Evolutionary conservation across 345 rosid species (phyloP).

Genomic region (Eucalyptus curtisii): DNA sequence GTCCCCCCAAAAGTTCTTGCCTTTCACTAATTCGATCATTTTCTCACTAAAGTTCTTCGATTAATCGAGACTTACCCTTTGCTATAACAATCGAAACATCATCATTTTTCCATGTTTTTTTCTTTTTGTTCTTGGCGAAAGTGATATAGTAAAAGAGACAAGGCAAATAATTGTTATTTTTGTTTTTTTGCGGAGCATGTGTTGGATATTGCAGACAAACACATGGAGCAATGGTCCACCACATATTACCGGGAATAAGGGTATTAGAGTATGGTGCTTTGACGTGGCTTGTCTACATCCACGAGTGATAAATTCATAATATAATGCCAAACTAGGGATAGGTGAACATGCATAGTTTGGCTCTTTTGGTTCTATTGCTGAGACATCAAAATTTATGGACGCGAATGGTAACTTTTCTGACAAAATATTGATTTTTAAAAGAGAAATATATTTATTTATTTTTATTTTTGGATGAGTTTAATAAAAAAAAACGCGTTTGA

Average conservation of each 20-base stretch:
- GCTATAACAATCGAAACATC: not conserved
- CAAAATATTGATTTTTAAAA: rapidly evolving
- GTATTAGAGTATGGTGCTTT: not conserved
- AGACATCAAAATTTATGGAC: rapidly evolving
- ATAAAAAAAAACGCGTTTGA: rapidly evolving
- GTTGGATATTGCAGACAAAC: not conserved
- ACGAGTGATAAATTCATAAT: not conserved
- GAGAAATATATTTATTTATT: rapidly evolving
- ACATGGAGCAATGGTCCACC: not conserved
- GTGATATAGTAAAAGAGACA: not conserved
- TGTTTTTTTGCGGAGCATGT: not conserved
- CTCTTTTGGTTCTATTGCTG: not conserved
- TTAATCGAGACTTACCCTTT: not conserved
- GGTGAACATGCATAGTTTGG: not conserved
- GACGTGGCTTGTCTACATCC: not conserved
- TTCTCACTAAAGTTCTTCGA: not conserved
- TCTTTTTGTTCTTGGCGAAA: not conserved
- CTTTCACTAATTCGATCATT: not conserved
- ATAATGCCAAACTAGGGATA: not conserved
- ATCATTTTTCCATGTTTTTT: not conserved
- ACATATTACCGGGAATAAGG: not conserved
- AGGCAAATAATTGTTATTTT: not conserved
- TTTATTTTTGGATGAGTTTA: rapidly evolving
- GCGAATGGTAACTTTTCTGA: rapidly evolving
- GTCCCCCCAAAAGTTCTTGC: not conserved